Evolutionary conservation across 345 rosid genomes (phyloP).

Genomic region (Durio zibethinus): DNA sequence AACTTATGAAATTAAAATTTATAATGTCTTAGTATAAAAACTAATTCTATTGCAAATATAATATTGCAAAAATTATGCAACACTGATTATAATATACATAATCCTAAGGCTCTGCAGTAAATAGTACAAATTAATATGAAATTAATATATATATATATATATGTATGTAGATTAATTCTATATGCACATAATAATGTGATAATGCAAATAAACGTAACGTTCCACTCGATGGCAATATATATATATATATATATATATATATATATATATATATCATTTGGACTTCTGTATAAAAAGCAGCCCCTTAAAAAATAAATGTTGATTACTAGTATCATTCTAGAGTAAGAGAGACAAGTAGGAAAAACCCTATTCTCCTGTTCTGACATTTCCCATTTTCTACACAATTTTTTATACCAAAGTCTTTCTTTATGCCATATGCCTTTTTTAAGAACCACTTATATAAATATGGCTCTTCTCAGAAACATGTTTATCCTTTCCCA

Average conservation of each 20-base stretch:
- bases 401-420: slow-evolving; percentile 23
- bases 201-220: background rate
- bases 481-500: slow-evolving; percentile 24
- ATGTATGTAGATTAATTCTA: background rate
- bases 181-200: background rate
- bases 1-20: no score
- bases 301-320: background rate
- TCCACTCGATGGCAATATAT: background rate
- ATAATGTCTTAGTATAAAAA: no score
- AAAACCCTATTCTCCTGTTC: slow-evolving; percentile 35
- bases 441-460: slow-evolving; percentile 2
- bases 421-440: slow-evolving; percentile 19
- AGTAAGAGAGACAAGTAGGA: slow-evolving; percentile 44
- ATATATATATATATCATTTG: background rate
- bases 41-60: background rate
- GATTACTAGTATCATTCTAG: slow-evolving; percentile 27
- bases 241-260: no score
- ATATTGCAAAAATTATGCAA: slow-evolving; percentile 1
- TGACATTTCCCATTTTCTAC: slow-evolving; percentile 27
- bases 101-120: background rate
- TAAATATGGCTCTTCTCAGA: slow-evolving; percentile 14
- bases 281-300: slow-evolving; percentile 19
- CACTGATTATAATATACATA: background rate
- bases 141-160: no score
- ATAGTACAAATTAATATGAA: background rate